These are phyloP conservation scores for Chaetomium olivaceum DNA, from an alignment of 2,329 filamentous ascomycete species.

Conservation along the genomic window DNA sequence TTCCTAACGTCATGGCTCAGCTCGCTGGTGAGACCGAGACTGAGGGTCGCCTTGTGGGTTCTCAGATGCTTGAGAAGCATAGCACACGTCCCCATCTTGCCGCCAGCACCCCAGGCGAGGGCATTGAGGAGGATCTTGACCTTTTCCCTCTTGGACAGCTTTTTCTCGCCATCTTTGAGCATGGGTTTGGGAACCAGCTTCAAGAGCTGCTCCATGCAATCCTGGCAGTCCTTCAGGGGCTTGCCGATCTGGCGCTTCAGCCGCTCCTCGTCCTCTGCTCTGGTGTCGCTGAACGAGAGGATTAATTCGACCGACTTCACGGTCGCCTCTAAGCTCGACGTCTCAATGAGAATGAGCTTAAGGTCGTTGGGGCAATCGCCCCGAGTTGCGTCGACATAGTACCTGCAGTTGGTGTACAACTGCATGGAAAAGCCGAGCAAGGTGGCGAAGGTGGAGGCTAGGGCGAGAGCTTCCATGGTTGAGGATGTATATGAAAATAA, in stretches of 20 bases:
- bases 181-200: slow-evolving; percentile 9
- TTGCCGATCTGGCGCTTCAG: slow-evolving; percentile 4
- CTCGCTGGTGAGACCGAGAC: slow-evolving; percentile 10
- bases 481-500: neutral
- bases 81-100: slow-evolving; percentile 14
- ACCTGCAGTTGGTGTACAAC: slow-evolving; percentile 9
- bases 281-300: neutral
- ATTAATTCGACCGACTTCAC: slow-evolving; percentile 7
- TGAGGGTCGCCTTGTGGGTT: slow-evolving; percentile 7
- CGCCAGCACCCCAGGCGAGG: slow-evolving; percentile 5
- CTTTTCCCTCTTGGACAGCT: neutral
- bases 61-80: neutral
- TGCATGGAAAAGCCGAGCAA: slow-evolving; percentile 11
- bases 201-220: slow-evolving; percentile 6
- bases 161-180: neutral
- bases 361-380: slow-evolving; percentile 18
- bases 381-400: slow-evolving; percentile 9
- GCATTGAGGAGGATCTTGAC: neutral
- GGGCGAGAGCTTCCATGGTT: slow-evolving; percentile 10
- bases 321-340: slow-evolving; percentile 17
- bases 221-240: neutral
- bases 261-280: neutral
- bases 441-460: slow-evolving; percentile 12
- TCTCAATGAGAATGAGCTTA: slow-evolving; percentile 19
- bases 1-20: slow-evolving; percentile 4